These are phyloP conservation scores for Hypericum perforatum DNA, from an alignment of 345 rosid species.

Conservation along the genomic window DNA sequence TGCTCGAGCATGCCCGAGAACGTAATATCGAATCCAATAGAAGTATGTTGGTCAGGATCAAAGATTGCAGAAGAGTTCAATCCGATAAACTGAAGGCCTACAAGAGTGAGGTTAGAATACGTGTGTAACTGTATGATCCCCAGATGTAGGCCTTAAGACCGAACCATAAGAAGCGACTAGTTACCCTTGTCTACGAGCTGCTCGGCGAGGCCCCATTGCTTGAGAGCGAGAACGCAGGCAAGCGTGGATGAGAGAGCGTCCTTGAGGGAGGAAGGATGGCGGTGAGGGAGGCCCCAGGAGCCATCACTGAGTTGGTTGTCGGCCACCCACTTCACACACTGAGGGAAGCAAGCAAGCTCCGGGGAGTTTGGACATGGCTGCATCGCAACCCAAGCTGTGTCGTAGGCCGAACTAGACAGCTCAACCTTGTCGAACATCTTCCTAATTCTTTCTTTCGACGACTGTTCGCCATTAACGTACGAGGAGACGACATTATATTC, in stretches of 20 bases:
- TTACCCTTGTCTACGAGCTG: constrained; percentile 5
- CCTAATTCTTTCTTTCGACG: too few species aligned
- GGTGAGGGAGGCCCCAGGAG: background rate
- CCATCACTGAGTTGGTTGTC: too few species aligned
- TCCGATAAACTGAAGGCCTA: too few species aligned
- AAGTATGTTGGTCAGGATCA: background rate
- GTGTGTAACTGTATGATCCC: background rate
- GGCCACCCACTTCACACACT: too few species aligned
- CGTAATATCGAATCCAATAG: constrained; percentile 10
- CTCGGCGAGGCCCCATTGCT: too few species aligned
- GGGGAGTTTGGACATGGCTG: too few species aligned
- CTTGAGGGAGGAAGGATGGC: constrained; percentile 10
- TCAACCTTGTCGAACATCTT: constrained; percentile 8
- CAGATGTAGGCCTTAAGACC: background rate
- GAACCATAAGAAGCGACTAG: background rate
- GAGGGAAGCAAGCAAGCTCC: too few species aligned
- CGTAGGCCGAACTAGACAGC: constrained; percentile 10
- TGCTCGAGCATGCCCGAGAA: constrained; percentile 10
- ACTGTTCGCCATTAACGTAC: too few species aligned
- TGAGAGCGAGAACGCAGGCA: constrained; percentile 9
- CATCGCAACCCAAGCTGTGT: too few species aligned
- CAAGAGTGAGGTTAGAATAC: background rate
- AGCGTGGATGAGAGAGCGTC: constrained; percentile 16
- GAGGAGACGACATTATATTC: too few species aligned
- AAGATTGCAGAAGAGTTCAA: constrained; percentile 3